Conservation (phyloP, 2,329 filamentous ascomycete species). For the Pseudogymnoascus sp. region DNA sequence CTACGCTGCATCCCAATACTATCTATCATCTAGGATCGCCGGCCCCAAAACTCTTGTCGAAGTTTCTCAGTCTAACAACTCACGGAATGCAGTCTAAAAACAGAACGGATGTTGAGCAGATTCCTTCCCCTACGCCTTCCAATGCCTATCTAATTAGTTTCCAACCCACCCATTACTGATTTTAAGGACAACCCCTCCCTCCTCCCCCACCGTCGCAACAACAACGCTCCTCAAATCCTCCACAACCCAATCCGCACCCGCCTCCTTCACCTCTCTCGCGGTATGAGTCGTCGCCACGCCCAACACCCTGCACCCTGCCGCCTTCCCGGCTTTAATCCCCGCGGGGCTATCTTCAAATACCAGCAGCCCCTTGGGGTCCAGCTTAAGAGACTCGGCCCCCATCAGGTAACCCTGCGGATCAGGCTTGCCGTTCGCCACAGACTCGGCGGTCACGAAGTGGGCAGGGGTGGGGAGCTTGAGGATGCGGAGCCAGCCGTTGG, state of each 20-base stretch:
- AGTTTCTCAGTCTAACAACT: neutral
- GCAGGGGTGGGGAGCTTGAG: slow-evolving; percentile 56
- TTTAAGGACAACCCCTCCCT: slow-evolving; percentile 25
- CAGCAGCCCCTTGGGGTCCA: slow-evolving; percentile 34
- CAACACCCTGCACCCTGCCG: slow-evolving; percentile 60
- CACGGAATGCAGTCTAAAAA: neutral
- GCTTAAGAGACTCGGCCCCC: slow-evolving; percentile 49
- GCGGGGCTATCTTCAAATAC: slow-evolving; percentile 65
- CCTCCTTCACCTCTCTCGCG: slow-evolving; percentile 48
- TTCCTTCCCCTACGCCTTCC: neutral
- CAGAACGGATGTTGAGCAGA: neutral
- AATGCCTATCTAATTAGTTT: neutral
- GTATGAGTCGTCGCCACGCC: slow-evolving; percentile 58
- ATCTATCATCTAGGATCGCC: neutral
- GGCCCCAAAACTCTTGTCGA: neutral
- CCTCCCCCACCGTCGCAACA: slow-evolving; percentile 35
- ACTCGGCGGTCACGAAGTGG: slow-evolving; percentile 65
- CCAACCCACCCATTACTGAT: slow-evolving; percentile 21
- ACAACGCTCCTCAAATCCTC: slow-evolving; percentile 54
- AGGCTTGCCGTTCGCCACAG: slow-evolving; percentile 66
- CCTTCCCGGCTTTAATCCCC: slow-evolving; percentile 58
- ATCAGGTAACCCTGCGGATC: slow-evolving; percentile 66
- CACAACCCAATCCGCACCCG: slow-evolving; percentile 62
- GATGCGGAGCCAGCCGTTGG: slow-evolving; percentile 62
- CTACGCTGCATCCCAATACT: neutral